A percentile compares a stretch with the other conserved stretches of the same genome.
Conservation (phyloP, 129 eudicot species). For the Calendula officinalis region DNA sequence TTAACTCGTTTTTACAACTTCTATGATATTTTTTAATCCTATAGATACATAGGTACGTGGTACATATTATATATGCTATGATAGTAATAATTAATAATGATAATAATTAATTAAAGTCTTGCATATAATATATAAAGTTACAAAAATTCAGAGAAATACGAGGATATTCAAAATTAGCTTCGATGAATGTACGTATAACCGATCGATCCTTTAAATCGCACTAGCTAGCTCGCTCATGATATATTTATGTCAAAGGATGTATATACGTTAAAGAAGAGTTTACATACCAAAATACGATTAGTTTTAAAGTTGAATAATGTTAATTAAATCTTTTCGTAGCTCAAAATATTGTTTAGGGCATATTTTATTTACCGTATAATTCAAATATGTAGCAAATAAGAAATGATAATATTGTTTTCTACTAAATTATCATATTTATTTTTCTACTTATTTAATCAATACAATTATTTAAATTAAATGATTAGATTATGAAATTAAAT, state of each 20-base stretch:
- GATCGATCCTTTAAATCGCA: neutral
- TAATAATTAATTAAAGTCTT: constrained; percentile 8
- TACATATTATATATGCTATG: neutral
- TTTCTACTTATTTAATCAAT: no score
- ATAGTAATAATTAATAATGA: neutral
- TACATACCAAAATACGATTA: constrained; percentile 10
- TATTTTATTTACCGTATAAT: constrained; percentile 19
- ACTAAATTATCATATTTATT: no score
- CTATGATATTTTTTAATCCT: constrained; percentile 21
- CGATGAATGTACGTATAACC: neutral
- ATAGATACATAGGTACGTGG: neutral
- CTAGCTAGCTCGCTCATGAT: constrained; percentile 4
- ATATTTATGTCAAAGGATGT: neutral
- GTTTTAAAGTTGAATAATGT: neutral
- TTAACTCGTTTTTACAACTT: constrained; percentile 30
- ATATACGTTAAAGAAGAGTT: constrained; percentile 12
- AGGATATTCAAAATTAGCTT: neutral
- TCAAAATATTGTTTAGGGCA: constrained; percentile 21
- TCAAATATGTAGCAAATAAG: neutral
- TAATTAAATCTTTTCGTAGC: constrained; percentile 9
- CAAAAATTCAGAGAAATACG: neutral
- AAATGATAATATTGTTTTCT: no score
- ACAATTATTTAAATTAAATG: no score
- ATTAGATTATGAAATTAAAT: no score
- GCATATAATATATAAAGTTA: constrained; percentile 8